These are phyloP conservation scores for Xanthoconium stramineum DNA, from an alignment of 768 basidiomycete species.

Conservation along the genomic window DNA sequence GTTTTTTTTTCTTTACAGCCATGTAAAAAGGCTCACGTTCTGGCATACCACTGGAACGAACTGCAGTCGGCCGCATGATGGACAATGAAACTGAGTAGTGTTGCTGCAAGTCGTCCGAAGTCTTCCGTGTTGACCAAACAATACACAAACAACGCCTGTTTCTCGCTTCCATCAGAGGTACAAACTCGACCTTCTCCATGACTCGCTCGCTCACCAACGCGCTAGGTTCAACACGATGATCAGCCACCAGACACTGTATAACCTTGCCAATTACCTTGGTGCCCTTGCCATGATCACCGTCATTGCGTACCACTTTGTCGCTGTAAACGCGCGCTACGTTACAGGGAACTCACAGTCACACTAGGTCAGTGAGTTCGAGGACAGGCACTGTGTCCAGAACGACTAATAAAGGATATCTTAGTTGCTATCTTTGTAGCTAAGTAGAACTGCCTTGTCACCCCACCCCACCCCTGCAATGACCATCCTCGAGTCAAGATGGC, in stretches of 20 bases:
- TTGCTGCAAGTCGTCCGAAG: slow-evolving; percentile 17
- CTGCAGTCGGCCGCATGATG: slow-evolving; percentile 50
- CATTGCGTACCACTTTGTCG: slow-evolving; percentile 86
- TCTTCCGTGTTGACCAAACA: slow-evolving; percentile 35
- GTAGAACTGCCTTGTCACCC: background rate
- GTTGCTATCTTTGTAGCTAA: background rate
- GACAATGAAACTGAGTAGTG: slow-evolving; percentile 4
- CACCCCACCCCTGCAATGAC: background rate
- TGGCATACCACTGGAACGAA: slow-evolving; percentile 74
- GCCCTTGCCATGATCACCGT: slow-evolving; percentile 83
- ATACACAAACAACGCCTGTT: slow-evolving; percentile 26
- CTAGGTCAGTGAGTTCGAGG: slow-evolving; percentile 10
- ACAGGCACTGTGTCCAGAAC: background rate
- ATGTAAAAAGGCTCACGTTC: slow-evolving; percentile 53
- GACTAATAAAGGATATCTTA: background rate
- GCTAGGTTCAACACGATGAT: slow-evolving; percentile 53
- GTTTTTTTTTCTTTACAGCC: background rate
- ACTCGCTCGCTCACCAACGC: background rate
- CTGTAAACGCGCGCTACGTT: slow-evolving; percentile 68
- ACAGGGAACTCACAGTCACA: slow-evolving; percentile 20
- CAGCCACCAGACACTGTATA: slow-evolving; percentile 73
- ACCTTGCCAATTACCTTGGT: slow-evolving; percentile 80
- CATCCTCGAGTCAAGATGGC: too few species aligned
- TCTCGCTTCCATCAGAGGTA: slow-evolving; percentile 17
- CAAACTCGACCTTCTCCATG: background rate